Conservation (phyloP, 2,329 filamentous ascomycete genomes). For the Sarocladium brachiariae region DNA sequence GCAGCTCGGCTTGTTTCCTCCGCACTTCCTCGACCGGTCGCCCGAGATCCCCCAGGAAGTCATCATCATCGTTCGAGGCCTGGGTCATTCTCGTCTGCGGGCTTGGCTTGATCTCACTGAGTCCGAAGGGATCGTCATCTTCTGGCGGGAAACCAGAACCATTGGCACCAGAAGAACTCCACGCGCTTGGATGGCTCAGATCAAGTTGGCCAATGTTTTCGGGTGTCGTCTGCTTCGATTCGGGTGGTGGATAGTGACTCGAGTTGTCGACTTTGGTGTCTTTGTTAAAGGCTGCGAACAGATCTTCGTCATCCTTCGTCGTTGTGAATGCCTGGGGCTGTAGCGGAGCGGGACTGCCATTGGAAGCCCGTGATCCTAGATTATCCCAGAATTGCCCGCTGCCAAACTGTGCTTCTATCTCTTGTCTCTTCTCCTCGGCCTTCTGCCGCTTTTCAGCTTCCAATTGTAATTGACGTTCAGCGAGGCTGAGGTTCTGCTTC, state of each 20-base stretch:
- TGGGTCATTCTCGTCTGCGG: constrained; percentile 16
- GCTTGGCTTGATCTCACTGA: constrained; percentile 53
- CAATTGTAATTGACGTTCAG: constrained; percentile 67
- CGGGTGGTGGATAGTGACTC: constrained; percentile 54
- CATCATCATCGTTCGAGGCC: constrained; percentile 47
- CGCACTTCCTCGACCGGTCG: constrained; percentile 59
- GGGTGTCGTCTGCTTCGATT: constrained; percentile 38
- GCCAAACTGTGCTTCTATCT: constrained; percentile 72
- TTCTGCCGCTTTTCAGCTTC: constrained; percentile 62
- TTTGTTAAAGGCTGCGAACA: constrained; percentile 62
- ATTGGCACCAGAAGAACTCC: constrained; percentile 27
- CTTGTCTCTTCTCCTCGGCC: constrained; percentile 64
- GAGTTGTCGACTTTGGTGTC: constrained; percentile 61
- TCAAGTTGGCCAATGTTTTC: constrained; percentile 38
- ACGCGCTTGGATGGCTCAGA: constrained; percentile 47
- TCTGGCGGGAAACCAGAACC: constrained; percentile 43
- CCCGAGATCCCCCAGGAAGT: constrained; percentile 58
- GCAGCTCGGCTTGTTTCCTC: constrained; percentile 35
- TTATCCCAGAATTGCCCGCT: constrained; percentile 70
- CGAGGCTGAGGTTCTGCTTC: constrained; percentile 66
- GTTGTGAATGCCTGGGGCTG: constrained; percentile 14
- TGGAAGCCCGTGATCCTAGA: constrained; percentile 48
- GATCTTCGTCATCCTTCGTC: constrained; percentile 41
- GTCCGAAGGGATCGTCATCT: constrained; percentile 84
- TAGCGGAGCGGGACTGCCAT: constrained; percentile 21